Percentiles rank a stretch among this genome's conserved stretches.
phyloP scores from a whole-genome alignment of 768 basidiomycete genomes.

The Kwoniella bestiolae region DNA sequence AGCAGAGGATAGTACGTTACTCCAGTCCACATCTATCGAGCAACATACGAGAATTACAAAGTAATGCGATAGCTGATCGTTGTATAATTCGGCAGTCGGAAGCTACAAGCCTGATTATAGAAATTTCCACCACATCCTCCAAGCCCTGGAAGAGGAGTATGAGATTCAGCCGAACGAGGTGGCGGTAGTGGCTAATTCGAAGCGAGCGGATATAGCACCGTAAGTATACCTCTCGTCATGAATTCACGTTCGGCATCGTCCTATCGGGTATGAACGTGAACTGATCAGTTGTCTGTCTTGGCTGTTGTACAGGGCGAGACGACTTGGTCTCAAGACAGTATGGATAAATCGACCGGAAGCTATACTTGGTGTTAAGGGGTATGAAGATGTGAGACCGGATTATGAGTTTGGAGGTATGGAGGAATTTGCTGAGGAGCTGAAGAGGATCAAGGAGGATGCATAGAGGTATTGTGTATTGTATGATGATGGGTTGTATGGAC shows the following conservation, averaged over 20 bases:
- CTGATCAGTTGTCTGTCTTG: background rate
- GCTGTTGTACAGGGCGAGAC: slow-evolving; percentile 23
- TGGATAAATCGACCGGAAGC: slow-evolving; percentile 36
- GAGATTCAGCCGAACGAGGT: slow-evolving; percentile 29
- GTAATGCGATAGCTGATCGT: background rate
- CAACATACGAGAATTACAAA: background rate
- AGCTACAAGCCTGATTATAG: slow-evolving; percentile 39
- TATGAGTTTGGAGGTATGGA: slow-evolving; percentile 26
- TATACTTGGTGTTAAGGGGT: slow-evolving; percentile 23
- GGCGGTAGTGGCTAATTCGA: slow-evolving; percentile 31
- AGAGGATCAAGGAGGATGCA: slow-evolving; percentile 12
- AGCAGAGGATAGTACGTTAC: slow-evolving; percentile 41
- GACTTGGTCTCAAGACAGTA: slow-evolving; percentile 26
- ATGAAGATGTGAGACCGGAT: slow-evolving; percentile 20
- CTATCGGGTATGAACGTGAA: background rate
- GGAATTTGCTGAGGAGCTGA: slow-evolving; percentile 32
- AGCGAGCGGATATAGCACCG: slow-evolving; percentile 34
- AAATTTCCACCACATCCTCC: slow-evolving; percentile 37
- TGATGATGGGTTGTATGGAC: too few species aligned
- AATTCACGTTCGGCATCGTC: too few species aligned
- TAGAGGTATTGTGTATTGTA: too few species aligned
- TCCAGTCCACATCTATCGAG: background rate
- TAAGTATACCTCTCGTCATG: slow-evolving; percentile 10
- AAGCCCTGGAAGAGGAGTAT: slow-evolving; percentile 24
- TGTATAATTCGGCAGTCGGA: slow-evolving; percentile 23